Conservation (phyloP, 371 early-diverging fungal genomes). For the Chytridium lagenaria region DNA sequence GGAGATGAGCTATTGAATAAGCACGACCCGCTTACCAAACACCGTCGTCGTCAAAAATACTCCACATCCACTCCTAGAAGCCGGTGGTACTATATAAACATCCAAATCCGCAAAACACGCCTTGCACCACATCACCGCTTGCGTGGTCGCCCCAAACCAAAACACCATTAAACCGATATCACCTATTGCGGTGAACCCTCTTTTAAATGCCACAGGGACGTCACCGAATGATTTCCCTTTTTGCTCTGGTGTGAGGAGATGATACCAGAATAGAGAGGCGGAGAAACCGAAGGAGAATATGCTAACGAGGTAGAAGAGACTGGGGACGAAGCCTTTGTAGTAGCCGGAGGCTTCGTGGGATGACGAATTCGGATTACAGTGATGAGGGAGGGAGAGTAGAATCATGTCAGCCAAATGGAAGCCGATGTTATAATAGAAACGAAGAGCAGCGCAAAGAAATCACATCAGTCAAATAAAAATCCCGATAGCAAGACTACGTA, state of each 20-base stretch:
- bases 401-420: too few relatives aligned
- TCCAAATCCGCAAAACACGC: slow-evolving; percentile 1
- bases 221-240: slow-evolving; percentile 8
- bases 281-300: slow-evolving; percentile 6
- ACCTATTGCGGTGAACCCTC: neutral
- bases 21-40: slow-evolving; percentile 13
- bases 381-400: too few relatives aligned
- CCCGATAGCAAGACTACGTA: too few relatives aligned
- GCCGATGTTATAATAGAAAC: too few relatives aligned
- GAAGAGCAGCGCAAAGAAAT: too few relatives aligned
- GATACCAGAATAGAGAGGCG: slow-evolving; percentile 1
- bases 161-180: slow-evolving; percentile 7
- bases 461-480: too few relatives aligned
- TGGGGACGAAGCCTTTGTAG: slow-evolving; percentile 13
- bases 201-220: neutral
- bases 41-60: neutral
- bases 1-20: too few relatives aligned
- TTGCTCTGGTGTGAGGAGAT: neutral
- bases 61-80: neutral
- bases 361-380: neutral
- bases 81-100: neutral
- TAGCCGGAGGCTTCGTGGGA: slow-evolving; percentile 6
- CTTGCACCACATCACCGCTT: neutral
- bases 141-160: neutral
- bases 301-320: neutral